Percentiles rank a stretch among this genome's conserved stretches.
These are phyloP conservation scores for Candida silvicultrix DNA, from an alignment of 805 yeast species.

Conservation along the genomic window DNA sequence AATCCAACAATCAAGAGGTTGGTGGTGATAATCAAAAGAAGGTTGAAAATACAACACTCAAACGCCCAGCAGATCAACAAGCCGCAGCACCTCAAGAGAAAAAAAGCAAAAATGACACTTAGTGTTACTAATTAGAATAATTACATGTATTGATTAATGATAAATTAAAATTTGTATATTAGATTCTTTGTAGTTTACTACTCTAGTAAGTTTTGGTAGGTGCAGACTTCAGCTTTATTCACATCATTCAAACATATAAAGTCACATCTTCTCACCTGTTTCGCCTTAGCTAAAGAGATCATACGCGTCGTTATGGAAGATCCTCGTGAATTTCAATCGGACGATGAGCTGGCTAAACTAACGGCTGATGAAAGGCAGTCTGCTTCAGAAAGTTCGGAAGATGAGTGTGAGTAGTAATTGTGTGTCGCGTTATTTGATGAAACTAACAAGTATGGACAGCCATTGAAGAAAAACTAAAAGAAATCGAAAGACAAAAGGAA, in stretches of 20 bases:
- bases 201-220: background rate
- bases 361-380: slow-evolving; percentile 10
- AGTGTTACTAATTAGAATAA: background rate
- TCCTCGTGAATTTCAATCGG: slow-evolving; percentile 3
- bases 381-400: background rate
- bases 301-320: slow-evolving; percentile 1
- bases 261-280: too few relatives aligned
- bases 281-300: background rate
- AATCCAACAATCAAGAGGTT: background rate
- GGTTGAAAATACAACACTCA: background rate
- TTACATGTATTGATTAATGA: background rate
- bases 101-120: slow-evolving; percentile 1
- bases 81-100: slow-evolving; percentile 1
- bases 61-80: slow-evolving; percentile 1
- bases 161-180: background rate
- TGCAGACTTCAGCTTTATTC: background rate
- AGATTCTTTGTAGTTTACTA: background rate
- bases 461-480: slow-evolving; percentile 17
- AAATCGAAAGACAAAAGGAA: slow-evolving; percentile 20
- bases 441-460: background rate
- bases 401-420: slow-evolving; percentile 4
- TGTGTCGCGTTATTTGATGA: background rate
- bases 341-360: slow-evolving; percentile 5
- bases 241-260: too few relatives aligned
- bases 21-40: background rate